Conservation (phyloP, 352 stramenopile species). For the Phytophthora macrochlamydospora region DNA sequence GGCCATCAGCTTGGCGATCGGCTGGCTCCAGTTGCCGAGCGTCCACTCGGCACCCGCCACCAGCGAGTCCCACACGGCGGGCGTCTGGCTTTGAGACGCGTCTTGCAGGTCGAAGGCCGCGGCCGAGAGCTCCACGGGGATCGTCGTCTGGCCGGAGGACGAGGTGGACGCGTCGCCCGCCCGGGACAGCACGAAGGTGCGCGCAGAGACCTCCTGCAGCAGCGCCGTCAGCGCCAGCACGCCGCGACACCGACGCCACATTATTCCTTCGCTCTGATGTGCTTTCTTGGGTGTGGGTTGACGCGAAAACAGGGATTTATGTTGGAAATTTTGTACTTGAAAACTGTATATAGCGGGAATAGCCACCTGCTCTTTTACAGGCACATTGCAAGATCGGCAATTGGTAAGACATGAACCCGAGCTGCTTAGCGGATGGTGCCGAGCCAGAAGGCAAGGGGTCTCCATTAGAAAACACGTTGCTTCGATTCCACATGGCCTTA, state of each 20-base stretch:
- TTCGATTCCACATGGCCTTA: too few relatives aligned
- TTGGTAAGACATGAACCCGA: too few relatives aligned
- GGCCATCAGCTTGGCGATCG: conserved; percentile 24
- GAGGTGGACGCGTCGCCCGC: conserved; percentile 13
- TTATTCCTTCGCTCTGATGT: conserved; percentile 1
- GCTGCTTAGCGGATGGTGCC: too few relatives aligned
- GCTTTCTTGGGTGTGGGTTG: conserved; percentile 14
- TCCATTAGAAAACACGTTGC: too few relatives aligned
- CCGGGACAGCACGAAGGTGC: conserved; percentile 38
- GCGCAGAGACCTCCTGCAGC: not conserved
- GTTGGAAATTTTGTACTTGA: conserved; percentile 14
- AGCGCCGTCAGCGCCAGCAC: conserved; percentile 16
- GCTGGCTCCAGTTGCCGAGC: conserved; percentile 35
- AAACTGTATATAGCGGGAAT: conserved; percentile 15
- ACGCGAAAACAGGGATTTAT: conserved; percentile 7
- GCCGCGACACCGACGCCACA: conserved; percentile 8
- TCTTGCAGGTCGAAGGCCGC: conserved; percentile 13
- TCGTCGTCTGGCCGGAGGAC: conserved; percentile 12
- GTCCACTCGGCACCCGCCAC: conserved; percentile 29
- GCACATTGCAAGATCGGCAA: not conserved
- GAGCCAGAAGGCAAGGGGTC: too few relatives aligned
- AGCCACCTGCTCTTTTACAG: conserved; percentile 17
- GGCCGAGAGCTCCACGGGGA: conserved; percentile 28
- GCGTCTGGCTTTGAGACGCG: conserved; percentile 10
- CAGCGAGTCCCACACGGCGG: conserved; percentile 28